Percentiles rank a stretch among this genome's conserved stretches.
Conservation (phyloP, 2,329 filamentous ascomycete genomes). For the Colletotrichum godetiae region DNA sequence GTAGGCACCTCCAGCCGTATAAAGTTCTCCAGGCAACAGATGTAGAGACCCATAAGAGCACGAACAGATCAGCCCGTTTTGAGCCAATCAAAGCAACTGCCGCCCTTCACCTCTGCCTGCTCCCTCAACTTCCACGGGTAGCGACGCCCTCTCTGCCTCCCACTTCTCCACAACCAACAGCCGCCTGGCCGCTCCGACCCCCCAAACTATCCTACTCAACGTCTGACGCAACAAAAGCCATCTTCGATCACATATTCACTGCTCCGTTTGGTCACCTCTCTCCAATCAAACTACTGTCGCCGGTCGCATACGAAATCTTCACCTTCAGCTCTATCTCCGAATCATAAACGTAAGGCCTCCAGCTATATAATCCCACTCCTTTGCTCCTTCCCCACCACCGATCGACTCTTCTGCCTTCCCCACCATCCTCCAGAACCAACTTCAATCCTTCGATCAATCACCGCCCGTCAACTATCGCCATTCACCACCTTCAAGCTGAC, state of each 20-base stretch:
- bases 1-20: background rate
- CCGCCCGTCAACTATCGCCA: background rate
- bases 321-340: background rate
- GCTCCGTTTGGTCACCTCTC: background rate
- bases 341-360: too few species aligned
- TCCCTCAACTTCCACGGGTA: constrained; percentile 10
- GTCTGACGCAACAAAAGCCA: constrained; percentile 21
- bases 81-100: constrained; percentile 5
- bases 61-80: background rate
- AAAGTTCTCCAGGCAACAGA: constrained; percentile 26
- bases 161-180: constrained; percentile 16
- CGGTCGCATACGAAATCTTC: background rate
- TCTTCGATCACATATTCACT: constrained; percentile 10
- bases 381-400: background rate
- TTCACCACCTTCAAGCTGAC: background rate
- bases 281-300: background rate
- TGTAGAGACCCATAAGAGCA: background rate
- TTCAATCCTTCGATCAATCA: background rate
- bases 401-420: background rate
- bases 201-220: constrained; percentile 14
- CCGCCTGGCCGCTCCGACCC: constrained; percentile 1
- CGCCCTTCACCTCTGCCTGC: background rate
- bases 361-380: background rate
- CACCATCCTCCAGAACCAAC: background rate
- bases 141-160: constrained; percentile 3